Base-by-base conservation (phyloP, 805 yeast species). In the Candida manassasensis region DNA sequence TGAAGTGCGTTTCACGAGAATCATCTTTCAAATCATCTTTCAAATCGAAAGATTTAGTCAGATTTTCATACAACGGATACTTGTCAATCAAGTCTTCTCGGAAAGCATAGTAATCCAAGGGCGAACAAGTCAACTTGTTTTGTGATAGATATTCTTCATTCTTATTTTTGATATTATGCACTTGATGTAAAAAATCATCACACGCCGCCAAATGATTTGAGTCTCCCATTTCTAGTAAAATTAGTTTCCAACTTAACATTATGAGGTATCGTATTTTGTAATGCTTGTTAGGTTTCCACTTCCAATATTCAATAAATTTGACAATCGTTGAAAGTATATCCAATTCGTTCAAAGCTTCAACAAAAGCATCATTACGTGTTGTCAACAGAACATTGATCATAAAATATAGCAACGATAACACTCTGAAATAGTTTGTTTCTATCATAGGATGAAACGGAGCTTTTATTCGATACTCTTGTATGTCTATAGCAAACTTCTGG, bases 101-200 rank as follows among this genome's bases (percentile, higher is more conserved):
- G 50, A 84, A 88, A 5, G 84, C 77, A 49, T 78, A 80, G 52
- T 85, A 90, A 44, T 89, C 95, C n/a, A 85, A 57, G 0, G 96
- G 95, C 0, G 95, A 79, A 7, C 89, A 80, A 0, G 68, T 58
- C 32, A 71, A 59, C 33, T 51, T 53, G 31, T 47, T 54, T 26
- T 62, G 44, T 4, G 42, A 35, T 19, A 49, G 26, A 19, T 41
- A 49, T 19, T 45, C 52, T 19, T 42, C 56, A 18, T 34, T 47
- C 32, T 42, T 57, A 40, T 42, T 55, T 30, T 43, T 44, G 16
- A 61, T 52, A 5, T 63, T 65, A 49, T 69, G 73, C 29, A 62
- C 63, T 19, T 59, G 47, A 19, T 63, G 54, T 15, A 81, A 55
- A 43, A 64, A 75, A 3, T 57, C 50, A 45, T 81, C 78, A 6